Evolutionary conservation across 2,329 filamentous ascomycete genomes (phyloP), one percentile per base, ranked within the genome.

Genomic region (Fusarium protoensiforme): DNA sequence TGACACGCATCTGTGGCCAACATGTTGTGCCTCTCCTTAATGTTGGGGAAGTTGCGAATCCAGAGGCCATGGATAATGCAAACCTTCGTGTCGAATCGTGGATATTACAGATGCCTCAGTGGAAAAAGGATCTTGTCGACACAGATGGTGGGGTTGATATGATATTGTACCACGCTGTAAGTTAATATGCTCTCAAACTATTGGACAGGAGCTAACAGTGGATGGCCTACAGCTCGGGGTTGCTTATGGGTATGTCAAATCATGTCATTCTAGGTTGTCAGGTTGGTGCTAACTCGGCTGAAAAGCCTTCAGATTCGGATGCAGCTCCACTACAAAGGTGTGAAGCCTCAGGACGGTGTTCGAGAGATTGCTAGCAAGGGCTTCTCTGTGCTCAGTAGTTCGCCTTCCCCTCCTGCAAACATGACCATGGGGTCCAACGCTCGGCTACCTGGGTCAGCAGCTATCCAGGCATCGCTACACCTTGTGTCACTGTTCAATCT

Each of bases 141-240:
- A 16, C 64, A 18, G 46, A 74, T 6, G 76, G 76, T 18, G 66
- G 65, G 29, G 62, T 67, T 16, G 76, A 78, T 33, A 65, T 76
- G 67, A 67, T 78, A 51, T 31, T 78, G 16, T 78, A 75, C 46
- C 75, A 75, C 56, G 71, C 76, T 16, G 76, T 78, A 68, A 70
- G 76, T 66, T 29, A 39, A 51, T 43, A 3, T 27, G 39, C 16
- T n/a, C 5, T 38, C 7, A 1, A n/a, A 20, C 4, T 27, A 16
- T 43, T 56, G 18, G 24, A 16, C 61, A 29, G 7, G 35, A 27
- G 56, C 73, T 77, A n/a, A 77, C 48, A 53, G 9, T 22, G 1
- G 31, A 14, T 33, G 31, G 7, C 16, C 10, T 61, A 29, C 24
- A 78, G 76, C 29, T 78, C 14, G 66, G 48, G 18, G 61, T 77